phyloP scores from a whole-genome alignment of 352 stramenopile species.

The Phytophthora meadii region DNA sequence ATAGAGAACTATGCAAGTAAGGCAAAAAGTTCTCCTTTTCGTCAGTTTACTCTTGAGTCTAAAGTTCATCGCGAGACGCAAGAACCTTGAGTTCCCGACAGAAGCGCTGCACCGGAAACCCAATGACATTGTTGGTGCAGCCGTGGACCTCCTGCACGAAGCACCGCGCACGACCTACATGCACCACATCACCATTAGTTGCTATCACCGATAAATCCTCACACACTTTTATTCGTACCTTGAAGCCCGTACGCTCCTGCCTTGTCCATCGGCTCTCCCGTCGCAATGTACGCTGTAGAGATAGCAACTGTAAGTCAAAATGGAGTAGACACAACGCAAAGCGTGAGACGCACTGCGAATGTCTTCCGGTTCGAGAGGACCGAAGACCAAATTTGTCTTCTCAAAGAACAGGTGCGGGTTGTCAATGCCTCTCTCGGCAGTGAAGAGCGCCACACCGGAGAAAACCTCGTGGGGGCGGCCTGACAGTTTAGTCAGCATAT shows the following conservation, averaged over 20 bases:
- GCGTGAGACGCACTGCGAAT: conserved; percentile 69
- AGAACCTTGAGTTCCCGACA: conserved; percentile 64
- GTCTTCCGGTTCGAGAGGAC: conserved; percentile 55
- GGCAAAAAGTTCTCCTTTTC: too few relatives aligned
- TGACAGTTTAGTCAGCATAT: conserved; percentile 82
- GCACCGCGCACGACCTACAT: conserved; percentile 62
- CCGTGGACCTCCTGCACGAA: conserved; percentile 85
- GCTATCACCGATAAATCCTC: neutral
- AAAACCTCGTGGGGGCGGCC: conserved; percentile 83
- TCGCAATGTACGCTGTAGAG: conserved; percentile 82
- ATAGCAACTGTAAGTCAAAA: neutral
- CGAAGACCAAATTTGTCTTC: conserved; percentile 69
- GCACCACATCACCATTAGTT: neutral
- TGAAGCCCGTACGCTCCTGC: conserved; percentile 92
- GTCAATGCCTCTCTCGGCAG: conserved; percentile 42
- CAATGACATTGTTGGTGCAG: conserved; percentile 93
- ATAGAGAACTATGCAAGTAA: conserved; percentile 36
- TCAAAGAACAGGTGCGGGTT: conserved; percentile 78
- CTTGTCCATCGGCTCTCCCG: conserved; percentile 93
- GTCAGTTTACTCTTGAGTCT: conserved; percentile 10
- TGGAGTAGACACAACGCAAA: too few relatives aligned
- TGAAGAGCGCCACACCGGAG: conserved; percentile 87
- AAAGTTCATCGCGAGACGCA: conserved; percentile 50
- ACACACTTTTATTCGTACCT: conserved; percentile 31
- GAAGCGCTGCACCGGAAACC: conserved; percentile 87